Evolutionary conservation across 2,329 filamentous ascomycete genomes (phyloP), one percentile per base, ranked within the genome.

Genomic region (Bipolaris cookei): DNA sequence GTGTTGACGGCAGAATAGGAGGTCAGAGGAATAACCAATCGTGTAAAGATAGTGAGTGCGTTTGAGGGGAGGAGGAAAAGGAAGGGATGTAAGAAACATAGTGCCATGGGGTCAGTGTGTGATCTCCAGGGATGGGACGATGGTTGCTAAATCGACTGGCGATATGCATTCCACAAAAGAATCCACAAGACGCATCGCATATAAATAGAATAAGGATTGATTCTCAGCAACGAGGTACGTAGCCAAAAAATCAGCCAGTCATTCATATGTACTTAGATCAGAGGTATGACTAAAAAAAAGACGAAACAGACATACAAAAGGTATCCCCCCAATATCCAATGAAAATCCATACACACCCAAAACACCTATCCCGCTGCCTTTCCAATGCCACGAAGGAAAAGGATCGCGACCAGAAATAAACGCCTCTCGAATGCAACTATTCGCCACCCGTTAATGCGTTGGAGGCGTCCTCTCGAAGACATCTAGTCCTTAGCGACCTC

Each of bases 401-500:
- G 23, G 20, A 54, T 42, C 34, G 47, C 47, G 39, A 44, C 23
- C 41, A 42, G 56, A 58, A 52, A 38, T 50, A 21, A 50, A 62
- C 62, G 62, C 62, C 64, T 35, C 28, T 45, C 21, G 54, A 54
- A 60, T 57, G 54, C 54, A 54, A 37, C 30, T 32, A 34, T 32
- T 21, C 11, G 42, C 51, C 28, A 16, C 21, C 20, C 34, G 34
- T 38, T n/a, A 38, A 38, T 28, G n/a, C 13, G n/a, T 30, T 20
- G n/a, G n/a, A 48, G 34, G 21, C 45, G 34, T 48, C 16, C 18
- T 8, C 43, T 18, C 28, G n/a, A 20, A 23, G 48, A 44, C 38
- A 34, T 18, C 44, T 56, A 65, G n/a, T 68, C 68, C 42, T 71
- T 71, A 5, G 68, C 69, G 6, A 68, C 63, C 42, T 72, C 69